Evolutionary conservation across 163 green algal species (phyloP), one percentile per base, ranked within the genome.

Genomic region (Scenedesmus sp.): DNA sequence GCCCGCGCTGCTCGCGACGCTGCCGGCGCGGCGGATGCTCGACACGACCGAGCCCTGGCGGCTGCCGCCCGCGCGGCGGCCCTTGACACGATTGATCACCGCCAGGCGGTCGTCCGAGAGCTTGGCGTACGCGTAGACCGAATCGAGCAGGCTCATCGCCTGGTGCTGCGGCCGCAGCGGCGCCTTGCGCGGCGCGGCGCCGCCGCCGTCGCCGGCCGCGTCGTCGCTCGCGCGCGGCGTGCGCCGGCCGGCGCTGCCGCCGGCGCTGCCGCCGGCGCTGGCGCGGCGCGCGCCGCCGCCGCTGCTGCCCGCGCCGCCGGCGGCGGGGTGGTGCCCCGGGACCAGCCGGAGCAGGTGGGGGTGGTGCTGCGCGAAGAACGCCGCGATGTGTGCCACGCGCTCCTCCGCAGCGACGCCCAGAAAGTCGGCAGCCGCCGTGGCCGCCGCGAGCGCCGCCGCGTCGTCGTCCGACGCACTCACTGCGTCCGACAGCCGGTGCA

Each of bases 71-170:
- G 63, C 20, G 9, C 69, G 45, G 36, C 69, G 54, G 54, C 69
- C 44, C n/a, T 77, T 77, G 4, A 77, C 69, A 17, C 69, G 45
- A 53, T 77, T 77, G 15, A 77, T 77, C 0, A 77, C 53, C 3
- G 69, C 69, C 53, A 77, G 29, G 5, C 69, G 53, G 6, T 77
- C 69, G 56, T 77, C 69, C 33, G 69, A 77, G 24, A 77, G 69
- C 69, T 77, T 77, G 15, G 69, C 69, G 34, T 77, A 77, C 18
- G 69, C 69, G 31, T 77, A 77, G 36, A 77, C 69, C 29, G 69
- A 77, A 26, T 69, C 47, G 24, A 77, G 36, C 69, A 77, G 69
- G 1, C 34, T 47, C 33, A 77, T 33, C 1, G 69, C 69, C 24
- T 77, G 69, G 44, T 67, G 53, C 39, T 77, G 50, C 3, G 69